phyloP scores from a whole-genome alignment of 1,139 yeast genomes.

The Suhomyces chickasaworum region DNA sequence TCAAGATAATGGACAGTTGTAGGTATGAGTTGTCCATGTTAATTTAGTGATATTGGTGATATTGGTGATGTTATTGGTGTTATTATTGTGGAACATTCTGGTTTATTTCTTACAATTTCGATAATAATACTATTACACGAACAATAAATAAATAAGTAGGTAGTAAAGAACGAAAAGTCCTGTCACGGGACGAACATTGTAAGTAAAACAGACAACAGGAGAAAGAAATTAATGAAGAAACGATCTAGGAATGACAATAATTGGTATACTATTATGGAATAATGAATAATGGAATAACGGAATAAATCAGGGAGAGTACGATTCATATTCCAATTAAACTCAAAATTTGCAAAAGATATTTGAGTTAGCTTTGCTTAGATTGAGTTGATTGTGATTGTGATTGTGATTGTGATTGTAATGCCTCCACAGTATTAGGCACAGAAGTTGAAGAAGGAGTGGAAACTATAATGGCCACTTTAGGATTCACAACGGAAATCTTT shows the following conservation, averaged over 20 bases:
- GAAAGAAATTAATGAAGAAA: slow-evolving; percentile 1
- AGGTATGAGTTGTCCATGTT: no score
- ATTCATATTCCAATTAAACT: neutral
- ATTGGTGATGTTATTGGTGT: no score
- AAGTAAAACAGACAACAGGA: slow-evolving; percentile 8
- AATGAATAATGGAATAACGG: no score
- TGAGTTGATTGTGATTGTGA: neutral
- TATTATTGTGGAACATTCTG: no score
- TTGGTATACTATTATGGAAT: slow-evolving; percentile 2
- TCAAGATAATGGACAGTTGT: no score
- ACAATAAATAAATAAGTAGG: slow-evolving; percentile 1
- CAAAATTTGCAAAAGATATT: slow-evolving; percentile 4
- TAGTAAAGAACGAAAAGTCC: neutral
- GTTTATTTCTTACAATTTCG: neutral
- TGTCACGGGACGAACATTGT: neutral
- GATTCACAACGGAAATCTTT: slow-evolving; percentile 2
- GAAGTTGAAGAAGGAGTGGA: slow-evolving; percentile 26
- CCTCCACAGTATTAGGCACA: slow-evolving; percentile 8
- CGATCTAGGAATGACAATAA: slow-evolving; percentile 1
- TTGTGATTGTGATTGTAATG: neutral
- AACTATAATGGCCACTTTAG: slow-evolving; percentile 26
- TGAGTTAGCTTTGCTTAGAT: slow-evolving; percentile 3
- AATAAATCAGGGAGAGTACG: neutral
- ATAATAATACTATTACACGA: slow-evolving; percentile 10
- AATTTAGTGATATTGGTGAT: no score